Percentiles rank a stretch among this genome's conserved stretches.
phyloP scores from a whole-genome alignment of 208 protist species.

The Leptomonas pyrrhocoris region DNA sequence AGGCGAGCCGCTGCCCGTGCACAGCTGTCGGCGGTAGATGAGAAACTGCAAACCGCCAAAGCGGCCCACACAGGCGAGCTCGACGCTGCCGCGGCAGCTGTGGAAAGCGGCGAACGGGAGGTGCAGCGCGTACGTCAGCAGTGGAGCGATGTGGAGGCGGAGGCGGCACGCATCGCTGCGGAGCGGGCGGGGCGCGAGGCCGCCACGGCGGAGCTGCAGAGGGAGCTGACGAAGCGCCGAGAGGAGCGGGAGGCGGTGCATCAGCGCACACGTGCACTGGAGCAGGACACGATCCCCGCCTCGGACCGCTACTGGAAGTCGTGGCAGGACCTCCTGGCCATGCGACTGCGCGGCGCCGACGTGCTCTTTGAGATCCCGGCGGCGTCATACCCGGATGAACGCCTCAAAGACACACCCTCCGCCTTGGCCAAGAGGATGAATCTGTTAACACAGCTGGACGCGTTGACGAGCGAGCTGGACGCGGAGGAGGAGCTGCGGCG shows the following conservation, averaged over 20 bases:
- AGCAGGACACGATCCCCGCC: conserved; percentile 20
- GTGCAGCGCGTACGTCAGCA: neutral
- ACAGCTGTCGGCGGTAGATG: conserved; percentile 8
- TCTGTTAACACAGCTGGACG: conserved; percentile 27
- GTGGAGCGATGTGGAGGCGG: neutral
- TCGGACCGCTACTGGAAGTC: conserved; percentile 23
- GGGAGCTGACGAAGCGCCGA: neutral
- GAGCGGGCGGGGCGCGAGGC: conserved; percentile 7
- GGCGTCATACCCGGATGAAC: neutral
- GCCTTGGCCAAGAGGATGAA: conserved; percentile 18
- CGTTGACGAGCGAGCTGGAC: conserved; percentile 21
- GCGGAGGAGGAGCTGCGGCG: conserved; percentile 25
- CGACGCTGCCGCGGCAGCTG: conserved; percentile 4
- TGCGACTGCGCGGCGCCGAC: conserved; percentile 11
- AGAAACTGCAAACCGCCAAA: conserved; percentile 4
- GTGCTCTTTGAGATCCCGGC: conserved; percentile 20
- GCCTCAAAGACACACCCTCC: neutral
- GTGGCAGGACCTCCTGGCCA: conserved; percentile 12
- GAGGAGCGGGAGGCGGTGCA: conserved; percentile 9
- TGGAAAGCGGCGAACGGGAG: neutral
- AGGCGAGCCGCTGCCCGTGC: conserved; percentile 13
- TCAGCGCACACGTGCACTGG: conserved; percentile 12
- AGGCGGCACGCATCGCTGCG: neutral
- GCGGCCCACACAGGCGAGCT: conserved; percentile 4
- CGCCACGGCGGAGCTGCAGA: neutral